These are phyloP conservation scores for Pichia nakasei DNA, from an alignment of 805 yeast species.

Conservation along the genomic window DNA sequence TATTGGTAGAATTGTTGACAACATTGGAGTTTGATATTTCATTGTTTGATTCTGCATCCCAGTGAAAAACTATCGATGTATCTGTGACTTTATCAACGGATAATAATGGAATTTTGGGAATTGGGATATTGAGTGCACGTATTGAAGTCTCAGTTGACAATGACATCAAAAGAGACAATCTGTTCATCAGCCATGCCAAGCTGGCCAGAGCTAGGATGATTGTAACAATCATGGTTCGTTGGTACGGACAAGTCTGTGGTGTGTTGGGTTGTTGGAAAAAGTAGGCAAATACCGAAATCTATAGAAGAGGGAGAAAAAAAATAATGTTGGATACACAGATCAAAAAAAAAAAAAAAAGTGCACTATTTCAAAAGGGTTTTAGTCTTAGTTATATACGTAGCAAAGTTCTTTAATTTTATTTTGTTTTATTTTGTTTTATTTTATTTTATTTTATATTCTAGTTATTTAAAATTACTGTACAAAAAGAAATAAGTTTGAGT, in stretches of 20 bases:
- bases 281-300: too few relatives aligned
- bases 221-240: constrained; percentile 1
- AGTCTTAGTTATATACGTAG: too few relatives aligned
- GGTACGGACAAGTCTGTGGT: too few relatives aligned
- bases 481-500: too few relatives aligned
- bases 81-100: constrained; percentile 46
- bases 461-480: neutral
- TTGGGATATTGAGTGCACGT: constrained; percentile 38
- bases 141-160: constrained; percentile 41
- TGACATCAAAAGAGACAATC: constrained; percentile 21
- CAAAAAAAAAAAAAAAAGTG: too few relatives aligned
- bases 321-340: too few relatives aligned
- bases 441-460: too few relatives aligned
- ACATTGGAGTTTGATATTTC: neutral
- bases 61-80: constrained; percentile 41
- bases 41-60: constrained; percentile 32
- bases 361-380: too few relatives aligned
- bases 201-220: neutral
- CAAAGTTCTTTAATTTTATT: too few relatives aligned
- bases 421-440: too few relatives aligned
- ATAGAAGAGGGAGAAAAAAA: too few relatives aligned
- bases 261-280: too few relatives aligned
- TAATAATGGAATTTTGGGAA: constrained; percentile 47
- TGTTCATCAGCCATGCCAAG: constrained; percentile 22
- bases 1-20: neutral